Evolutionary conservation across 768 basidiomycete species (phyloP).

Genomic region (Holtermannia corniformis): DNA sequence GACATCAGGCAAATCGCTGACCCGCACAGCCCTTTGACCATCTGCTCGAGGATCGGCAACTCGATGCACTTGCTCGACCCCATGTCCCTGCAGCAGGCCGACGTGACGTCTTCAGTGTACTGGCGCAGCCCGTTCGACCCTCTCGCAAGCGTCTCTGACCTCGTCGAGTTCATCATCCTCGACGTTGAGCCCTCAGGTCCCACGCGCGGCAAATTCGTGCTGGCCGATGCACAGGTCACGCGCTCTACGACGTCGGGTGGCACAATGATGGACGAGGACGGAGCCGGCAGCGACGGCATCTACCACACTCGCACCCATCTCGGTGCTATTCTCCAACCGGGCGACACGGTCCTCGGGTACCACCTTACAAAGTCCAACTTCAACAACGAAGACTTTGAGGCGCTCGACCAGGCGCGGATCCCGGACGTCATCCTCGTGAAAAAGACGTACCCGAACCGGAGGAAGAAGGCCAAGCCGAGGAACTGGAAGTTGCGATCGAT

Average conservation of each 20-base stretch:
- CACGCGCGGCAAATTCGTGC: conserved; percentile 65
- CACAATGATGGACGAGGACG: conserved; percentile 50
- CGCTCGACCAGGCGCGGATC: conserved; percentile 53
- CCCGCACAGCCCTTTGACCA: conserved; percentile 54
- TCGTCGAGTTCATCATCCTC: conserved; percentile 88
- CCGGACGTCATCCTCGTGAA: conserved; percentile 90
- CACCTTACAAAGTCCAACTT: conserved; percentile 80
- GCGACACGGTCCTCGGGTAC: conserved; percentile 87
- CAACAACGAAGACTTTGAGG: conserved; percentile 78
- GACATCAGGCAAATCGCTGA: neutral
- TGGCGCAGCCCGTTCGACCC: conserved; percentile 88
- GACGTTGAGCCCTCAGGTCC: conserved; percentile 79
- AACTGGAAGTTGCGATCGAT: conserved; percentile 86
- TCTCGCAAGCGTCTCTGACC: conserved; percentile 69
- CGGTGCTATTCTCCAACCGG: conserved; percentile 84
- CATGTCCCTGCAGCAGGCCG: conserved; percentile 69
- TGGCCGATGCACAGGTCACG: conserved; percentile 84
- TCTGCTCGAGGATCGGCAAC: conserved; percentile 87
- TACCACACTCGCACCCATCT: conserved; percentile 95
- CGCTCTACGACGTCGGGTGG: conserved; percentile 59
- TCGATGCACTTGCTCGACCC: conserved; percentile 86
- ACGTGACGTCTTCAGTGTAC: conserved; percentile 66
- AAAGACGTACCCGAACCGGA: conserved; percentile 86
- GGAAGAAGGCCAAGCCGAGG: conserved; percentile 79
- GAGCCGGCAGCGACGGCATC: conserved; percentile 61